Percentiles rank a stretch among this genome's conserved stretches.
These are phyloP conservation scores for Coemansia sp. DNA, from an alignment of 192 early-diverging fungal species.

Conservation along the genomic window DNA sequence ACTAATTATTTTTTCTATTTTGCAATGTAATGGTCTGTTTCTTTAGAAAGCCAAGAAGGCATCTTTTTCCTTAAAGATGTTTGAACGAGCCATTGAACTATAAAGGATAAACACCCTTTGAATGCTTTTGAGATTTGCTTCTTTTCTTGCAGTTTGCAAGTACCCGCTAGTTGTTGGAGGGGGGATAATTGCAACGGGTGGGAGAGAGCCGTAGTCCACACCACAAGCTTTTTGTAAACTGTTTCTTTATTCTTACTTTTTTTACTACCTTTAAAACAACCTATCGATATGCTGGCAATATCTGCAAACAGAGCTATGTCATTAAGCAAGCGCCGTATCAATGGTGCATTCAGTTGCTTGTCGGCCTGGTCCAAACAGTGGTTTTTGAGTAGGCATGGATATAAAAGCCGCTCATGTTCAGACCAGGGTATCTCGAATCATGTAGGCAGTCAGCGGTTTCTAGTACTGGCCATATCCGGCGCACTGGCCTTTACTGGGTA, in stretches of 20 bases:
- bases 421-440: background rate
- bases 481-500: background rate
- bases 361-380: background rate
- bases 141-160: background rate
- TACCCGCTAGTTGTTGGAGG: background rate
- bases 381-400: background rate
- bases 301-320: background rate
- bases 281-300: background rate
- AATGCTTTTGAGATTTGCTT: background rate
- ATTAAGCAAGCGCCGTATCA: background rate
- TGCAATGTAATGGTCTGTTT: constrained; percentile 1
- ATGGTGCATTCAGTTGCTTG: background rate
- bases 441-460: background rate
- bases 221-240: background rate
- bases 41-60: background rate
- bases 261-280: background rate
- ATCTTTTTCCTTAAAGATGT: background rate
- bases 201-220: background rate
- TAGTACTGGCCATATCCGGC: background rate
- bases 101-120: background rate
- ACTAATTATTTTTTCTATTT: background rate
- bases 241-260: background rate
- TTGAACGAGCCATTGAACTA: background rate
- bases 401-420: background rate
- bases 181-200: background rate